phyloP scores from a whole-genome alignment of 2,329 filamentous ascomycete species.

The Epichloe hybrida region DNA sequence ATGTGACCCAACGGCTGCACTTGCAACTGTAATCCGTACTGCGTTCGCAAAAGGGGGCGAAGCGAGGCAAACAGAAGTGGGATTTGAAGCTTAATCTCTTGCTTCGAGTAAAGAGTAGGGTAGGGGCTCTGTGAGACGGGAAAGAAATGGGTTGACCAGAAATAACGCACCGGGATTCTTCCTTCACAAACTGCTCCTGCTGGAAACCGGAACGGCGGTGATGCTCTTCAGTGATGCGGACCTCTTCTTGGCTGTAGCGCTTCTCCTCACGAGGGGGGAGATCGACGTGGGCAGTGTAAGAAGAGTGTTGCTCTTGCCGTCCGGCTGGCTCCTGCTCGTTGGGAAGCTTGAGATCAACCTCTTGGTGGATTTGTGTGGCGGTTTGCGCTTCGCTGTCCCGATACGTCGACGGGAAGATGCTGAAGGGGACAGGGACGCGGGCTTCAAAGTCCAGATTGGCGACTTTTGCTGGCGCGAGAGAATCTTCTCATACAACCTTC shows the following conservation, averaged over 20 bases:
- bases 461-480: constrained; percentile 57
- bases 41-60: not conserved
- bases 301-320: constrained; percentile 94
- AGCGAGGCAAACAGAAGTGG: not conserved
- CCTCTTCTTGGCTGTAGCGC: constrained; percentile 67
- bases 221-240: constrained; percentile 65
- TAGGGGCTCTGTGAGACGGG: not conserved
- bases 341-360: constrained; percentile 70
- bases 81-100: not conserved
- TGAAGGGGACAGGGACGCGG: constrained; percentile 97
- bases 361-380: constrained; percentile 59
- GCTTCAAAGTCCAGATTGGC: constrained; percentile 99
- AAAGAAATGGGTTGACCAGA: constrained; percentile 8
- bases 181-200: constrained; percentile 34
- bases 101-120: not conserved
- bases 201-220: constrained; percentile 57
- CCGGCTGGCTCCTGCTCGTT: constrained; percentile 61
- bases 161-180: constrained; percentile 40
- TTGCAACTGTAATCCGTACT: not conserved
- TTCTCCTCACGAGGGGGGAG: constrained; percentile 42
- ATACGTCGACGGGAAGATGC: constrained; percentile 99
- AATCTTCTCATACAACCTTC: constrained; percentile 48
- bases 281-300: constrained; percentile 47
- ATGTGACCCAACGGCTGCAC: not conserved
- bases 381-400: constrained; percentile 41